Evolutionary conservation across 2,329 filamentous ascomycete genomes (phyloP).

Genomic region (Aspergillus novofumigatus): DNA sequence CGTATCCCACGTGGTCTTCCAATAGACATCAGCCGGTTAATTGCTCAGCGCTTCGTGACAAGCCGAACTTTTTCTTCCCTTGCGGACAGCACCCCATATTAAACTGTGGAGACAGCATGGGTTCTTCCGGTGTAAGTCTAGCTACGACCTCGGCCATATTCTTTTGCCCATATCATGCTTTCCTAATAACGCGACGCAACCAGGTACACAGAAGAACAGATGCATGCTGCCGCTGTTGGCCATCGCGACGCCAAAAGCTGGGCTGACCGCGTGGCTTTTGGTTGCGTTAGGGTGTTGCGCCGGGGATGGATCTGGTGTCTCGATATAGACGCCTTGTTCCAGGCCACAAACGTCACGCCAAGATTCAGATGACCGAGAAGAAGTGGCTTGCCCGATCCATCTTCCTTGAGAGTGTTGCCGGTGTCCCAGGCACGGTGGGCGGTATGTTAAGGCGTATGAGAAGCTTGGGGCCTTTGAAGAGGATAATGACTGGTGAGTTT

Average conservation of each 20-base stretch:
- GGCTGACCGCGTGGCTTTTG: constrained; percentile 75
- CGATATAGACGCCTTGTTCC: constrained; percentile 70
- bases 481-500: constrained; percentile 75
- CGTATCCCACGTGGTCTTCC: no score
- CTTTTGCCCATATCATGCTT: no score
- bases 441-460: no score
- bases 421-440: constrained; percentile 96
- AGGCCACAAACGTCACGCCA: constrained; percentile 42
- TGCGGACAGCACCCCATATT: no score
- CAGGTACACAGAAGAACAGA: constrained; percentile 70
- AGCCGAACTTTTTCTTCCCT: no score
- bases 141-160: no score
- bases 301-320: constrained; percentile 79
- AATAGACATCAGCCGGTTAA: no score
- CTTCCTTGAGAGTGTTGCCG: constrained; percentile 91
- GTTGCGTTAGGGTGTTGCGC: constrained; percentile 69
- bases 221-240: constrained; percentile 67
- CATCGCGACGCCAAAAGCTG: constrained; percentile 69
- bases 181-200: no score
- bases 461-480: constrained; percentile 80
- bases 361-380: constrained; percentile 68
- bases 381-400: constrained; percentile 90
- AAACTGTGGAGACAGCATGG: no score
- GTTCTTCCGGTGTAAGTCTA: no score
- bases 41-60: no score